phyloP scores from a whole-genome alignment of 805 yeast genomes.

The Starmera pachycereana region DNA sequence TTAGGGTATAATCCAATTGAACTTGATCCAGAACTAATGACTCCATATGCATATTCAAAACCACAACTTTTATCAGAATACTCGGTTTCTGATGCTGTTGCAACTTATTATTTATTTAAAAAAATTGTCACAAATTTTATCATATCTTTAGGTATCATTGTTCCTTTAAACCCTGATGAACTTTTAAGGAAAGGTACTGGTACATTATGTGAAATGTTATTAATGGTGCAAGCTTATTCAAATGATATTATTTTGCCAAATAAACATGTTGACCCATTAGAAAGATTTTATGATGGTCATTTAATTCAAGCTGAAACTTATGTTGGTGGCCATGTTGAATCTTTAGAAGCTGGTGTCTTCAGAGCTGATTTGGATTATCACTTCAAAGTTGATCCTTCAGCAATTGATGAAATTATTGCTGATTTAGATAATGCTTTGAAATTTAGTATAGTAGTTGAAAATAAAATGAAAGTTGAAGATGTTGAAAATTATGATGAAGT shows the following conservation, averaged over 20 bases:
- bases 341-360: conserved; percentile 96
- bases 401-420: conserved; percentile 64
- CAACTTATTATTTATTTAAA: conserved; percentile 91
- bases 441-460: conserved; percentile 80
- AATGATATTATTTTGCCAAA: conserved; percentile 75
- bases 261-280: conserved; percentile 90
- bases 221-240: conserved; percentile 92
- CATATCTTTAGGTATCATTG: conserved; percentile 88
- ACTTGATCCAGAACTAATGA: conserved; percentile 95
- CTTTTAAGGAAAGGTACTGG: conserved; percentile 96
- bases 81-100: conserved; percentile 99
- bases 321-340: conserved; percentile 98
- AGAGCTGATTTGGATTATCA: conserved; percentile 74
- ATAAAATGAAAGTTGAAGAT: conserved; percentile 59
- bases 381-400: conserved; percentile 72
- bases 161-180: conserved; percentile 96
- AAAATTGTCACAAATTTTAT: conserved; percentile 97
- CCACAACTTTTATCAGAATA: conserved; percentile 92
- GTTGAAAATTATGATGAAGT: conserved; percentile 76
- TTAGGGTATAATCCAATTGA: conserved; percentile 95
- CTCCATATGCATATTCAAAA: conserved; percentile 90
- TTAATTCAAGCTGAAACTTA: conserved; percentile 90
- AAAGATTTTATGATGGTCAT: conserved; percentile 91
- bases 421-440: conserved; percentile 70
- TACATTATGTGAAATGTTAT: conserved; percentile 93